Conservation (phyloP, 2,329 filamentous ascomycete species). For the Diaporthe sp. region DNA sequence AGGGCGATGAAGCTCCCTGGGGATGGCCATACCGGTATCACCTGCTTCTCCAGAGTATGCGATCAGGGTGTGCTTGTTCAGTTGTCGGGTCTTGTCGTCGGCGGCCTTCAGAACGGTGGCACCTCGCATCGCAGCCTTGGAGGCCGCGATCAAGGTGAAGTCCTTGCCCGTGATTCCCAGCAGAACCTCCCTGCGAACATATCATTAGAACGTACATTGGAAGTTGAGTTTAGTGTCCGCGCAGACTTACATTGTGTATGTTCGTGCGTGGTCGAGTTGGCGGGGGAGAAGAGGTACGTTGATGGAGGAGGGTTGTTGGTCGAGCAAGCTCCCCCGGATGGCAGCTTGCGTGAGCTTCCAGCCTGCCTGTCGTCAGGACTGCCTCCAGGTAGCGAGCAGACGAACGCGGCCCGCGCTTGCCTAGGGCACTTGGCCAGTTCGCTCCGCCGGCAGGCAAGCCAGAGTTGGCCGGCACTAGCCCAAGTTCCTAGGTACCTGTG, state of each 20-base stretch:
- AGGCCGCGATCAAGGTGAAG: slow-evolving; percentile 97
- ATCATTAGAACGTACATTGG: background rate
- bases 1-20: slow-evolving; percentile 10
- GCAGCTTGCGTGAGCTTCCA: slow-evolving; percentile 34
- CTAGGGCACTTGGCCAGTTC: background rate
- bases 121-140: slow-evolving; percentile 98
- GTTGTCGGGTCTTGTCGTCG: slow-evolving; percentile 93
- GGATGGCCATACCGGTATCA: slow-evolving; percentile 77
- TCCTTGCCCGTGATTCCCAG: slow-evolving; percentile 99
- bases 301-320: slow-evolving; percentile 20
- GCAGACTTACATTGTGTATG: slow-evolving; percentile 37
- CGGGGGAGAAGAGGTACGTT: background rate
- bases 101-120: slow-evolving; percentile 93
- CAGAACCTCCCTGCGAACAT: slow-evolving; percentile 84
- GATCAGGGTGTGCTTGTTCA: slow-evolving; percentile 96
- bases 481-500: background rate
- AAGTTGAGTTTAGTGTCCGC: background rate
- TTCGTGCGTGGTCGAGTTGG: background rate
- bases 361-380: slow-evolving; percentile 22
- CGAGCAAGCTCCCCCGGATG: background rate
- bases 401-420: slow-evolving; percentile 30
- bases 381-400: slow-evolving; percentile 31
- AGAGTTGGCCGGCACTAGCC: background rate
- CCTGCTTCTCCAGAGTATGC: slow-evolving; percentile 96
- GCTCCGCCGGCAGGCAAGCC: slow-evolving; percentile 3